These are phyloP conservation scores for Sarocladium strictum DNA, from an alignment of 2,329 filamentous ascomycete species.

Conservation along the genomic window DNA sequence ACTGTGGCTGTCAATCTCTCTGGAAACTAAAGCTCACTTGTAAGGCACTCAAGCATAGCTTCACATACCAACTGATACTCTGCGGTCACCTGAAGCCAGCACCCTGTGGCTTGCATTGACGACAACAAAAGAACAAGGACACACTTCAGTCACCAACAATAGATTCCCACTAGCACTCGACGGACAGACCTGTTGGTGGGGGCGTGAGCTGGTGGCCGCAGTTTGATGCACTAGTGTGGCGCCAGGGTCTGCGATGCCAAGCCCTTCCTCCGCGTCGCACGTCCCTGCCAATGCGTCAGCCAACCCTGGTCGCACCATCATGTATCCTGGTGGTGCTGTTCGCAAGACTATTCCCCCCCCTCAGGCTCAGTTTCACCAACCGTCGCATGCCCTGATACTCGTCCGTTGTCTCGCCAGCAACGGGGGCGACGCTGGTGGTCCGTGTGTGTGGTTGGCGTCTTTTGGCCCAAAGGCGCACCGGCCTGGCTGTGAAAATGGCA, in stretches of 20 bases:
- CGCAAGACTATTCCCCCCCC: background rate
- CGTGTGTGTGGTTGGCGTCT: background rate
- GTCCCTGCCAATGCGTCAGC: constrained; percentile 3
- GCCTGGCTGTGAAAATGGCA: background rate
- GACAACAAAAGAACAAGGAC: background rate
- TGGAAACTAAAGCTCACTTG: too few species aligned
- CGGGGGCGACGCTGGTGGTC: background rate
- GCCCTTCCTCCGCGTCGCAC: constrained; percentile 7
- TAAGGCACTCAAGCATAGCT: too few species aligned
- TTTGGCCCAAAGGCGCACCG: background rate
- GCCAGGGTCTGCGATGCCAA: constrained; percentile 8
- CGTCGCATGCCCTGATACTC: constrained; percentile 8
- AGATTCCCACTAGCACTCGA: background rate
- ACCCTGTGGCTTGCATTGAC: constrained; percentile 3
- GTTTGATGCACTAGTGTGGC: constrained; percentile 10
- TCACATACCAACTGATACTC: too few species aligned
- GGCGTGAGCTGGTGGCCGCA: constrained; percentile 4
- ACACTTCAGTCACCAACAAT: background rate
- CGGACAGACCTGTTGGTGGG: constrained; percentile 2
- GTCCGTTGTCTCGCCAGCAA: constrained; percentile 5
- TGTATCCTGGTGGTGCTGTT: background rate
- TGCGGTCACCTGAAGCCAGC: background rate
- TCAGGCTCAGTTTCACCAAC: constrained; percentile 5
- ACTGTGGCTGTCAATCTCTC: background rate
- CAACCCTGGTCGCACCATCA: constrained; percentile 4